Conservation (phyloP, 2,329 filamentous ascomycete species). For the Fonsecaea pedrosoi region DNA sequence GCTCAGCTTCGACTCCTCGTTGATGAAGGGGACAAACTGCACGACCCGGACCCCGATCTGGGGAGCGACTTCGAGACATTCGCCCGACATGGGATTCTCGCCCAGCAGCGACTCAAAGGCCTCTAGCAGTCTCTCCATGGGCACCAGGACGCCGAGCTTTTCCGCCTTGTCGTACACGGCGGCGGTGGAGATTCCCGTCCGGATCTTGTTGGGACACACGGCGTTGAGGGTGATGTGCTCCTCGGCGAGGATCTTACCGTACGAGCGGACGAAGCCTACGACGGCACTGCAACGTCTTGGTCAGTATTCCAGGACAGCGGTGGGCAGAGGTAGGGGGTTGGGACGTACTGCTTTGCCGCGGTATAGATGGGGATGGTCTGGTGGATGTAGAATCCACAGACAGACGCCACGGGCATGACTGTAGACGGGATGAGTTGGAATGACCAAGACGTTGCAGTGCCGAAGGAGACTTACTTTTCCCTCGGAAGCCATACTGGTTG, state of each 20-base stretch:
- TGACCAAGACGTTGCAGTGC: too few relatives aligned
- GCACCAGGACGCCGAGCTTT: slow-evolving; percentile 45
- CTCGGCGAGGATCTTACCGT: slow-evolving; percentile 48
- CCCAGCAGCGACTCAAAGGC: slow-evolving; percentile 49
- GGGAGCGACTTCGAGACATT: slow-evolving; percentile 51
- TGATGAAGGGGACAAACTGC: slow-evolving; percentile 1
- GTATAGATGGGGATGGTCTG: slow-evolving; percentile 52
- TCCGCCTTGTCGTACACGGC: slow-evolving; percentile 47
- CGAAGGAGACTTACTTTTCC: slow-evolving; percentile 50
- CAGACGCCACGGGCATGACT: slow-evolving; percentile 43
- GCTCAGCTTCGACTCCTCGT: background rate
- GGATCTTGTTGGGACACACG: slow-evolving; percentile 50
- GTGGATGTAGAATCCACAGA: slow-evolving; percentile 52
- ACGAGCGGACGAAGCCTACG: slow-evolving; percentile 42
- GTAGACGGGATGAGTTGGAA: background rate
- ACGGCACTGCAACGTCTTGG: slow-evolving; percentile 3
- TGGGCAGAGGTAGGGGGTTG: background rate
- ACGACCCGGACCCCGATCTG: slow-evolving; percentile 25
- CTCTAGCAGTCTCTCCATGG: slow-evolving; percentile 49
- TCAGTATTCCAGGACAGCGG: background rate
- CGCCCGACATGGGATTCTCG: slow-evolving; percentile 44
- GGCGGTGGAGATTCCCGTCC: slow-evolving; percentile 45
- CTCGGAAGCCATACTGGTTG: slow-evolving; percentile 44
- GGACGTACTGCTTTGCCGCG: slow-evolving; percentile 28
- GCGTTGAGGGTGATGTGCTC: slow-evolving; percentile 53